phyloP scores from a whole-genome alignment of 2,329 filamentous ascomycete species.

The Fusarium luffae region DNA sequence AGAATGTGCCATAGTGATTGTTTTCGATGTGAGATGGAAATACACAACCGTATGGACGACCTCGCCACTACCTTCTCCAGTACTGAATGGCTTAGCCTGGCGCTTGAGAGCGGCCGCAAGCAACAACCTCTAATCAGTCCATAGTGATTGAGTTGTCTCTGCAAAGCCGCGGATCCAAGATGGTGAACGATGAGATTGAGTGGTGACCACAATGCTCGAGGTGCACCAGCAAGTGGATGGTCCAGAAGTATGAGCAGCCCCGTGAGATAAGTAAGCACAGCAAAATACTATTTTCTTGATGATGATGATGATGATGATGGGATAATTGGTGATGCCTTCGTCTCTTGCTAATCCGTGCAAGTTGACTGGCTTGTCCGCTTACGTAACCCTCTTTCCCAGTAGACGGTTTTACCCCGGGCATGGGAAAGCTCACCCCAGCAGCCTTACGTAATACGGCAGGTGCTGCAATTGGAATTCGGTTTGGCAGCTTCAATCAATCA shows the following conservation, averaged over 20 bases:
- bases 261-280: neutral
- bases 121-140: neutral
- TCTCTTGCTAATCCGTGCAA: constrained; percentile 32
- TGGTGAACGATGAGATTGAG: neutral
- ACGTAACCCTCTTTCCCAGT: constrained; percentile 1
- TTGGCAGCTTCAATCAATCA: constrained; percentile 44
- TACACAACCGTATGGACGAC: neutral
- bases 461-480: constrained; percentile 26
- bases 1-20: neutral
- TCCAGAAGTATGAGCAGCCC: neutral
- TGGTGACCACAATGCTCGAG: neutral
- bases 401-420: constrained; percentile 13
- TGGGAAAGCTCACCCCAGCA: neutral
- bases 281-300: neutral
- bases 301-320: neutral
- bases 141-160: constrained; percentile 1
- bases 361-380: constrained; percentile 27
- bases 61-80: neutral
- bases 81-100: neutral
- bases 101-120: neutral
- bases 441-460: constrained; percentile 44
- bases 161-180: neutral
- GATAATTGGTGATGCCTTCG: constrained; percentile 31
- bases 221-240: neutral
- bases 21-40: neutral